A percentile compares a stretch with the other conserved stretches of the same genome.
Conservation (phyloP, 2,329 filamentous ascomycete species). For the Polychaeton citri region DNA sequence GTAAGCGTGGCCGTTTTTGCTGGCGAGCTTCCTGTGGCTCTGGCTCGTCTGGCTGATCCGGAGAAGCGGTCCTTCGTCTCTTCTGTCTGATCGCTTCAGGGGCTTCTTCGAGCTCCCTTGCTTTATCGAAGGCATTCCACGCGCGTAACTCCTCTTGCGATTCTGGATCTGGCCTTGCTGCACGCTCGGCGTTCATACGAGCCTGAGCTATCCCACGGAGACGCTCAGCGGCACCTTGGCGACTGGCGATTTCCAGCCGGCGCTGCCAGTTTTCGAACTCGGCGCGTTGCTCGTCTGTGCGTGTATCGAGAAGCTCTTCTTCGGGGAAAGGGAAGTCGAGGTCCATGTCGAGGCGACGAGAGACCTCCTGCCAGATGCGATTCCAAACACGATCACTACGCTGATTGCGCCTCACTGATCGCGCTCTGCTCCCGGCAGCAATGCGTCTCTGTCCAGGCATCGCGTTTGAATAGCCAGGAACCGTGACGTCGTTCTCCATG, state of each 20-base stretch:
- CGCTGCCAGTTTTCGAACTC: conserved; percentile 66
- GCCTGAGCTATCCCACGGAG: conserved; percentile 38
- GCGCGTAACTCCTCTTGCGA: conserved; percentile 68
- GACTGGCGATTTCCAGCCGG: conserved; percentile 66
- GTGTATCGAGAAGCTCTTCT: conserved; percentile 43
- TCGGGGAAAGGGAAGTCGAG: conserved; percentile 78
- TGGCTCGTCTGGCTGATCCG: conserved; percentile 47
- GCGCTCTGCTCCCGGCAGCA: conserved; percentile 1
- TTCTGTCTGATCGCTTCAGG: conserved; percentile 38
- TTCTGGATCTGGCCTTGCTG: conserved; percentile 46
- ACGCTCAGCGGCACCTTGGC: conserved; percentile 58
- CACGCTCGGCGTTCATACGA: conserved; percentile 26
- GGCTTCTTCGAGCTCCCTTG: conserved; percentile 52
- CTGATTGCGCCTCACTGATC: not conserved
- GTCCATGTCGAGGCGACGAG: conserved; percentile 64
- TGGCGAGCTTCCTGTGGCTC: conserved; percentile 56
- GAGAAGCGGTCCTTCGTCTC: conserved; percentile 65
- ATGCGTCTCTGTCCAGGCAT: conserved; percentile 11
- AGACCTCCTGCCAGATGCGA: conserved; percentile 79
- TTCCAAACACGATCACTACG: conserved; percentile 38
- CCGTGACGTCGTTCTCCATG: conserved; percentile 15
- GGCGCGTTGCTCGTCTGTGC: conserved; percentile 41
- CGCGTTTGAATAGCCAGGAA: conserved; percentile 14
- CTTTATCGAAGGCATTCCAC: conserved; percentile 84
- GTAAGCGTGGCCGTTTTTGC: conserved; percentile 63